phyloP scores from a whole-genome alignment of 1,284 basidiomycete species.

The Ustilago loliicola region DNA sequence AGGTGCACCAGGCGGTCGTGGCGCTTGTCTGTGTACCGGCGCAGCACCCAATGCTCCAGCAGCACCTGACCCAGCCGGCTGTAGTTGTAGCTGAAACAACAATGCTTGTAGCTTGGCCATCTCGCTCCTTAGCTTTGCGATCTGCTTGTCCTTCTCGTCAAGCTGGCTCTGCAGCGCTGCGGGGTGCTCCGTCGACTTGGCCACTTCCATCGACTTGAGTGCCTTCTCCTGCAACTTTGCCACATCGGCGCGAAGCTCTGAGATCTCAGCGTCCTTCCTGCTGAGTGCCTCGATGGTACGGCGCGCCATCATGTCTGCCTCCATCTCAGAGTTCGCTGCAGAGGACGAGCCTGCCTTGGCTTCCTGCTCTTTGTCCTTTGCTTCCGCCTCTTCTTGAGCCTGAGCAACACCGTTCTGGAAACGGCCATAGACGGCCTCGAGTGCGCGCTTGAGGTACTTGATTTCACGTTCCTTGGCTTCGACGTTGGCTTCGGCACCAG shows the following conservation, averaged over 20 bases:
- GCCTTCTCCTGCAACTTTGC: slow-evolving; percentile 60
- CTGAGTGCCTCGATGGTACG: slow-evolving; percentile 79
- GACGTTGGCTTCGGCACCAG: slow-evolving; percentile 75
- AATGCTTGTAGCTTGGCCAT: slow-evolving; percentile 55
- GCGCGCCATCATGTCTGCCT: slow-evolving; percentile 80
- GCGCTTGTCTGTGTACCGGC: slow-evolving; percentile 41
- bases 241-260: slow-evolving; percentile 56
- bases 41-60: slow-evolving; percentile 24
- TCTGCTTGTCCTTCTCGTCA: slow-evolving; percentile 41
- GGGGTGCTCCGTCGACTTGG: slow-evolving; percentile 27
- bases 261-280: slow-evolving; percentile 80
- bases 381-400: slow-evolving; percentile 64
- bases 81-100: slow-evolving; percentile 50
- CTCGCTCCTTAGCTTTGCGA: slow-evolving; percentile 36
- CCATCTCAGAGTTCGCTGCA: slow-evolving; percentile 65
- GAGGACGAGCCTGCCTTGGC: slow-evolving; percentile 10
- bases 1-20: slow-evolving; percentile 43
- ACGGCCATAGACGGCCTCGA: slow-evolving; percentile 85
- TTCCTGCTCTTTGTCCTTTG: slow-evolving; percentile 39
- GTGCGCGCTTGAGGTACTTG: slow-evolving; percentile 81
- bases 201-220: slow-evolving; percentile 39
- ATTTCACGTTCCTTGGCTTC: slow-evolving; percentile 80
- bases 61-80: slow-evolving; percentile 35
- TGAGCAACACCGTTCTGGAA: slow-evolving; percentile 74
- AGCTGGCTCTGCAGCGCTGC: slow-evolving; percentile 23